These are phyloP conservation scores for Trichoderma simmonsii DNA, from an alignment of 2,329 filamentous ascomycete species.

Conservation along the genomic window DNA sequence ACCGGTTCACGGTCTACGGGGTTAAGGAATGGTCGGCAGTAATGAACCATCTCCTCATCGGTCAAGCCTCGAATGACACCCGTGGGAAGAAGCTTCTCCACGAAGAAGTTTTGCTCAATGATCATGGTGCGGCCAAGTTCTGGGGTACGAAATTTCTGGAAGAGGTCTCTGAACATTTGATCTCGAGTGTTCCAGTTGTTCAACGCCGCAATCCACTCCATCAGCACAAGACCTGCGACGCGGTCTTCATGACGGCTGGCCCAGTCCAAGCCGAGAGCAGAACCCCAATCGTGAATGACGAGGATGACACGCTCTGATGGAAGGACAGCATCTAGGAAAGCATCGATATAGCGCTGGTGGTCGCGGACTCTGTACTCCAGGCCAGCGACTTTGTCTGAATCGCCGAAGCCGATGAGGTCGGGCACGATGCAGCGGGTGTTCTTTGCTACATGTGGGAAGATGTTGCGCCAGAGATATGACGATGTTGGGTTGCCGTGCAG, in stretches of 20 bases:
- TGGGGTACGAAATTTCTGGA: neutral
- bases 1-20: neutral
- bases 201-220: neutral
- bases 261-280: slow-evolving; percentile 3
- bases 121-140: neutral
- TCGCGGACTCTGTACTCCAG: slow-evolving; percentile 1
- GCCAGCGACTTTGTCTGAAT: neutral
- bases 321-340: neutral
- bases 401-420: slow-evolving; percentile 1
- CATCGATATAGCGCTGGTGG: slow-evolving; percentile 5
- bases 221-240: neutral
- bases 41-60: neutral
- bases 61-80: neutral
- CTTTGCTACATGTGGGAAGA: neutral
- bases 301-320: neutral
- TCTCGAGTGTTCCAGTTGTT: neutral
- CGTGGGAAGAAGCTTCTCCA: neutral
- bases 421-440: neutral
- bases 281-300: neutral
- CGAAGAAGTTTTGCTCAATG: neutral
- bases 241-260: neutral
- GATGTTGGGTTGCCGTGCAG: slow-evolving; percentile 6
- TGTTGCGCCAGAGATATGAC: slow-evolving; percentile 8
- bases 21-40: neutral
- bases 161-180: neutral